These are phyloP conservation scores for Taxillus chinensis DNA, from an alignment of 164 flowering plant species.

Conservation along the genomic window DNA sequence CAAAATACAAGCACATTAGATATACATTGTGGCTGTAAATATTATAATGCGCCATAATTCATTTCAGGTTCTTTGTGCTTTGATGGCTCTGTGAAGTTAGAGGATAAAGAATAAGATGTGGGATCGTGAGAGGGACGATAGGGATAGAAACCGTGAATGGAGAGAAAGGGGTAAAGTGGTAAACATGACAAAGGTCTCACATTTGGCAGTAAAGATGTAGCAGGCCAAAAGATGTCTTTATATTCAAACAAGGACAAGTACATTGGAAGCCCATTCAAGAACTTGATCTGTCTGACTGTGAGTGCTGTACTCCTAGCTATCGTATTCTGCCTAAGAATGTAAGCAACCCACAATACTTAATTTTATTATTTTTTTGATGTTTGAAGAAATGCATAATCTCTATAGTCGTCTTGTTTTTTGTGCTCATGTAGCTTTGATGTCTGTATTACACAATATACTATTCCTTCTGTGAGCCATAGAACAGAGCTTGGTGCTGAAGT, in stretches of 20 bases:
- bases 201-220: constrained; percentile 26
- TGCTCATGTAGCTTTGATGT: constrained; percentile 1
- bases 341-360: constrained; percentile 9
- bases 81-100: constrained; percentile 47
- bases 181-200: constrained; percentile 37
- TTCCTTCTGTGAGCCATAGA: constrained; percentile 76
- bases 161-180: constrained; percentile 68
- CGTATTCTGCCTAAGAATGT: constrained; percentile 91
- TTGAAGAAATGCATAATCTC: background rate
- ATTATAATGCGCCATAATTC: background rate
- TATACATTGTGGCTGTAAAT: too few species aligned
- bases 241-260: constrained; percentile 60
- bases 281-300: constrained; percentile 91
- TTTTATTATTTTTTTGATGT: background rate
- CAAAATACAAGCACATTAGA: too few species aligned
- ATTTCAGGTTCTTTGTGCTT: constrained; percentile 49
- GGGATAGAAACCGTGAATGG: constrained; percentile 46
- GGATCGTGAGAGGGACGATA: constrained; percentile 48
- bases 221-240: constrained; percentile 31
- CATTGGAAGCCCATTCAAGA: constrained; percentile 70
- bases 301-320: constrained; percentile 94
- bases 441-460: constrained; percentile 56
- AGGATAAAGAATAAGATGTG: constrained; percentile 58
- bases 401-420: background rate
- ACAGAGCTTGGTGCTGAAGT: constrained; percentile 73